Conservation (phyloP, 73 alveolate species). For the Blepharisma japonicum region DNA sequence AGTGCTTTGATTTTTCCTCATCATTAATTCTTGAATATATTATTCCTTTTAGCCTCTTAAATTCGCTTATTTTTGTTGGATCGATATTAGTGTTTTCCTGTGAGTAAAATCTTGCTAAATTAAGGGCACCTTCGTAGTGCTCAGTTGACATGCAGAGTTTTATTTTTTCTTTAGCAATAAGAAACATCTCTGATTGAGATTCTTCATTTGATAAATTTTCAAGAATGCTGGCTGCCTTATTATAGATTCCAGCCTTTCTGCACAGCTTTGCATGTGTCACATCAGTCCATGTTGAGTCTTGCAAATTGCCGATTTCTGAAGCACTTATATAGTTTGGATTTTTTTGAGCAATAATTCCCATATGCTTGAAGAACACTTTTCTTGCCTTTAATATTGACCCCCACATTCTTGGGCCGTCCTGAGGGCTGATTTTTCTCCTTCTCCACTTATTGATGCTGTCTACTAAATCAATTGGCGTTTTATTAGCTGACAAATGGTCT, state of each 20-base stretch:
- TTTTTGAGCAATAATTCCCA: not conserved
- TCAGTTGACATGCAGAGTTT: not conserved
- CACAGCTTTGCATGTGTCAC: not conserved
- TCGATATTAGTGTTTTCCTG: not conserved
- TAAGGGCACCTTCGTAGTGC: not conserved
- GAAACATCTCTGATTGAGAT: not conserved
- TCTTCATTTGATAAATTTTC: not conserved
- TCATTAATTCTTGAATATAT: not conserved
- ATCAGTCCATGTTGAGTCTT: not conserved
- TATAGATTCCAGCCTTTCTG: not conserved
- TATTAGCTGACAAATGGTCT: not conserved
- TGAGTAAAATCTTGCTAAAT: not conserved
- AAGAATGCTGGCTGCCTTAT: not conserved
- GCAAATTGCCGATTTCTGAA: not conserved
- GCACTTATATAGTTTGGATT: not conserved
- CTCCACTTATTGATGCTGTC: not conserved
- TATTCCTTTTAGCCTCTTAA: slow-evolving; percentile 2
- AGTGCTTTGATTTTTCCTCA: not conserved
- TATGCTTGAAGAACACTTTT: not conserved
- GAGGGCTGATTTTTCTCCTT: not conserved
- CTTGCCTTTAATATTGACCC: not conserved
- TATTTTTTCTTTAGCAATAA: not conserved
- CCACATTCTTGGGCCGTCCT: not conserved
- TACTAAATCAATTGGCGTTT: not conserved
- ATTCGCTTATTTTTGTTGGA: not conserved